phyloP scores from a whole-genome alignment of 140 eudicot genomes.

The Ambrosia hybrid region DNA sequence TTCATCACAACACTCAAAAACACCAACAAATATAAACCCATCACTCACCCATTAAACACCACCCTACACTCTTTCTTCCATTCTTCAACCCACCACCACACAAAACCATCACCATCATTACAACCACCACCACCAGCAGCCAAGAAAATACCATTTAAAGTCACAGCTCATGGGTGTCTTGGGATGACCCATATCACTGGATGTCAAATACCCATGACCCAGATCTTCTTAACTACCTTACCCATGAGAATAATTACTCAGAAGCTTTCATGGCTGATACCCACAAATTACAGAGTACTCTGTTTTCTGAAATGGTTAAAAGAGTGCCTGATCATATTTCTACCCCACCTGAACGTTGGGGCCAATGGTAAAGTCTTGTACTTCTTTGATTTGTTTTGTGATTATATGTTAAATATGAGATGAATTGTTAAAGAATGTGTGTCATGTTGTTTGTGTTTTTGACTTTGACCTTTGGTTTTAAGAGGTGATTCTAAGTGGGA shows the following conservation, averaged over 20 bases:
- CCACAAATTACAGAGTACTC: constrained; percentile 37
- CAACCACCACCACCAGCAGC: constrained; percentile 51
- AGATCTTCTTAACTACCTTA: constrained; percentile 60
- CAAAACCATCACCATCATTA: constrained; percentile 17
- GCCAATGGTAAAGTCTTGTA: constrained; percentile 82
- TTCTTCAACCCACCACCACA: constrained; percentile 21
- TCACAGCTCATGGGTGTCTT: constrained; percentile 55
- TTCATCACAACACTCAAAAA: constrained; percentile 18
- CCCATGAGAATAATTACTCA: constrained; percentile 60
- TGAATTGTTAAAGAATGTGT: too few species aligned
- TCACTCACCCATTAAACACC: constrained; percentile 10
- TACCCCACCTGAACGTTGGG: constrained; percentile 89
- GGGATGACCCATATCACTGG: constrained; percentile 91
- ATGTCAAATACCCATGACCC: constrained; percentile 78
- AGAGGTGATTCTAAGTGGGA: constrained; percentile 8
- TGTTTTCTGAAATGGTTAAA: constrained; percentile 63
- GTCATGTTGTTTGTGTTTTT: too few species aligned
- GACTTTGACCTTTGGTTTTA: too few species aligned
- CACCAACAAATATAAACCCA: not conserved
- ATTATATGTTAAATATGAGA: too few species aligned
- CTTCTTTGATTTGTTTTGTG: too few species aligned
- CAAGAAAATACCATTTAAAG: constrained; percentile 56
- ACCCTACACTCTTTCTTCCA: not conserved
- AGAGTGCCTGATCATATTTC: constrained; percentile 58
- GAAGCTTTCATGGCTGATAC: constrained; percentile 81